phyloP scores from a whole-genome alignment of 768 basidiomycete genomes.

The Suillus paluster region DNA sequence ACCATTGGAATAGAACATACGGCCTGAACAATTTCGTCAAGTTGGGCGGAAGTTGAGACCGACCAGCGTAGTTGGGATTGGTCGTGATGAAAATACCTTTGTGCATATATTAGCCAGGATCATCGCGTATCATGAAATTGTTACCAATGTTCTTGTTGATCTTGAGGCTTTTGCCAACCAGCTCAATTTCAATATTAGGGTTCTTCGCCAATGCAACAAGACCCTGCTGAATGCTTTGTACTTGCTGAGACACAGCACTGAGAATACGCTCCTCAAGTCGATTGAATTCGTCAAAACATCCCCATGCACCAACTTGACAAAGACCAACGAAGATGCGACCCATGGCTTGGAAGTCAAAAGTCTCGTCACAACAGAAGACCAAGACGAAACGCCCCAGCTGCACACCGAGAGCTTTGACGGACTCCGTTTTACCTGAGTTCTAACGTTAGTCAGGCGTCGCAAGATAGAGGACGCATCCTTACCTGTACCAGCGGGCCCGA shows the following conservation, averaged over 20 bases:
- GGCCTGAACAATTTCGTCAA: conserved; percentile 92
- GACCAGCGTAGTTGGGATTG: conserved; percentile 98
- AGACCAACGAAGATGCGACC: conserved; percentile 98
- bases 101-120: conserved; percentile 16
- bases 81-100: conserved; percentile 97
- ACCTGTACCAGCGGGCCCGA: conserved; percentile 98
- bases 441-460: conserved; percentile 11
- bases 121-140: conserved; percentile 12
- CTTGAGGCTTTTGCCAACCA: conserved; percentile 92
- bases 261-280: conserved; percentile 97
- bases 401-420: conserved; percentile 97
- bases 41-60: conserved; percentile 87
- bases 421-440: conserved; percentile 90
- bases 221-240: conserved; percentile 98
- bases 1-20: conserved; percentile 48
- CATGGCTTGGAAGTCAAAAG: conserved; percentile 99
- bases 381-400: conserved; percentile 98
- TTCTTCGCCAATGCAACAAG: conserved; percentile 82
- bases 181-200: conserved; percentile 88
- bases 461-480: conserved; percentile 20
- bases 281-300: conserved; percentile 98
- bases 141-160: conserved; percentile 92
- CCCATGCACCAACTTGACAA: conserved; percentile 99
- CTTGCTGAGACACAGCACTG: conserved; percentile 97
- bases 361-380: conserved; percentile 99